phyloP scores from a whole-genome alignment of 106 monocot species.

The Dioscorea dumetorum region DNA sequence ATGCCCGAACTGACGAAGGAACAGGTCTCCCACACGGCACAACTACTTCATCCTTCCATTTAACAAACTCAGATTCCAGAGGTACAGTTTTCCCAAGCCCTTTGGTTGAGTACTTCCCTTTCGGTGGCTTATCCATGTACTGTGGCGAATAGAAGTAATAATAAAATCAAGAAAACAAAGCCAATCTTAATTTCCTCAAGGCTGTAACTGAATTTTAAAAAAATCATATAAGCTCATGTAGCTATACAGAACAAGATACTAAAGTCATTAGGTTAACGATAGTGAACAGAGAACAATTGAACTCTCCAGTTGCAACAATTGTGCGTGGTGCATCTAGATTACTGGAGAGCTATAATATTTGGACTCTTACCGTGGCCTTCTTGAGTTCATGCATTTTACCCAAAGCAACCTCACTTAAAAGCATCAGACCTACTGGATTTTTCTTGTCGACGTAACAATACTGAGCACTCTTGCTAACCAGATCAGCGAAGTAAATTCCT shows the following conservation, averaged over 20 bases:
- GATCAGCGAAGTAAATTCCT: conserved; percentile 94
- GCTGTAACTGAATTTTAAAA: no score
- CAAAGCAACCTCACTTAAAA: conserved; percentile 94
- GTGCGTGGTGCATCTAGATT: no score
- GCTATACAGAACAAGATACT: no score
- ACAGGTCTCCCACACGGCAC: conserved; percentile 97
- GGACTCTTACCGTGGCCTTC: conserved; percentile 56
- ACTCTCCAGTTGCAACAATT: no score
- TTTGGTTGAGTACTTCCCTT: conserved; percentile 93
- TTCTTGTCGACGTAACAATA: conserved; percentile 88
- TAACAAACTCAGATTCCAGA: conserved; percentile 65
- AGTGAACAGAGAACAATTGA: no score
- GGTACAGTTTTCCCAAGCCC: conserved; percentile 92
- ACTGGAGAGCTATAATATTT: background rate
- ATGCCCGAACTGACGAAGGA: conserved; percentile 37
- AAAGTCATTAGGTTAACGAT: no score
- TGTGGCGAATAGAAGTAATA: conserved; percentile 15
- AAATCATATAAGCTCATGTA: no score
- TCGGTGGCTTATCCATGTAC: conserved; percentile 88
- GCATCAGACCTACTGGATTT: conserved; percentile 86
- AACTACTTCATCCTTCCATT: conserved; percentile 69
- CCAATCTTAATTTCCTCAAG: no score
- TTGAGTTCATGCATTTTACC: conserved; percentile 92
- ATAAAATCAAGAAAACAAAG: background rate
- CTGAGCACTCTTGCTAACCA: conserved; percentile 97